Conservation (phyloP, 2,329 filamentous ascomycete species). For the Fusarium sp. region DNA sequence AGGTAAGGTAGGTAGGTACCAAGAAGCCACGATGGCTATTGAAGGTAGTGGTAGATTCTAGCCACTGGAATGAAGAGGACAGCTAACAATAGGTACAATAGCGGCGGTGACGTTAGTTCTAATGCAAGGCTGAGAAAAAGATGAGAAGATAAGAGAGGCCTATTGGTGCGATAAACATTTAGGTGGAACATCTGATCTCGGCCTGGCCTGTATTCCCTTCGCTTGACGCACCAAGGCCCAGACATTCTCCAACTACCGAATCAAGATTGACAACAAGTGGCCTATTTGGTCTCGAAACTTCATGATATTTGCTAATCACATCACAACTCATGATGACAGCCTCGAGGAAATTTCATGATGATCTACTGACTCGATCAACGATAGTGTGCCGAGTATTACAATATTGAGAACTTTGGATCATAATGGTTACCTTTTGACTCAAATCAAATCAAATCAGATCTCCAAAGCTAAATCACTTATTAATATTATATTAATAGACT, state of each 20-base stretch:
- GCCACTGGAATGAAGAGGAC: slow-evolving; percentile 52
- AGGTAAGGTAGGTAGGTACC: slow-evolving; percentile 6
- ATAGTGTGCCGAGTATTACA: background rate
- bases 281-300: slow-evolving; percentile 33
- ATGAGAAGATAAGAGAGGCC: background rate
- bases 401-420: no score
- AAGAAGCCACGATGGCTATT: slow-evolving; percentile 49
- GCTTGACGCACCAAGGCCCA: slow-evolving; percentile 34
- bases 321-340: background rate
- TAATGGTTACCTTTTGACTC: background rate
- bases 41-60: slow-evolving; percentile 39
- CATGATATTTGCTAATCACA: slow-evolving; percentile 35
- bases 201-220: slow-evolving; percentile 27
- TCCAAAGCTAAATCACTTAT: background rate
- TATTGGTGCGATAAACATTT: slow-evolving; percentile 43
- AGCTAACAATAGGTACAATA: slow-evolving; percentile 47
- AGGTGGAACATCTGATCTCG: slow-evolving; percentile 17
- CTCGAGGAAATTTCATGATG: slow-evolving; percentile 25
- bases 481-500: background rate
- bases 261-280: slow-evolving; percentile 39
- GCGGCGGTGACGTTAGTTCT: slow-evolving; percentile 39
- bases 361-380: background rate
- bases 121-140: slow-evolving; percentile 46
- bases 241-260: slow-evolving; percentile 27
- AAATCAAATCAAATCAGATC: no score